Evolutionary conservation across 192 early-diverging fungal genomes (phyloP).

Genomic region (Chytriomyces sp.): DNA sequence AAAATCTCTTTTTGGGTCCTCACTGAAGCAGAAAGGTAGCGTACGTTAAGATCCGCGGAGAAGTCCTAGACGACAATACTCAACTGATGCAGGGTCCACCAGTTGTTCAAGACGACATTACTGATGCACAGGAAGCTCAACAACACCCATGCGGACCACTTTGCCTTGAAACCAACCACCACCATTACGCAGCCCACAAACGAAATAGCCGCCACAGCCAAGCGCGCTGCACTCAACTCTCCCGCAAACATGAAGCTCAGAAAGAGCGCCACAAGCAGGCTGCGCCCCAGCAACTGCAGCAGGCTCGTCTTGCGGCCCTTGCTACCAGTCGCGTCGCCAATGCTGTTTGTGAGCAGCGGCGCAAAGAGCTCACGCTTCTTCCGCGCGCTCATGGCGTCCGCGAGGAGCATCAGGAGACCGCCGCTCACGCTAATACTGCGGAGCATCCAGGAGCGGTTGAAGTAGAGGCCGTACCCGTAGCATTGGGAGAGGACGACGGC

Average conservation of each 20-base stretch:
- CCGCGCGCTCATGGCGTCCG: constrained; percentile 70
- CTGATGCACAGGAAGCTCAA: constrained; percentile 84
- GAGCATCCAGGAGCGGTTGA: constrained; percentile 85
- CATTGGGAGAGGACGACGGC: constrained; percentile 82
- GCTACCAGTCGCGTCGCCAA: constrained; percentile 62
- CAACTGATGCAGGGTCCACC: constrained; percentile 82
- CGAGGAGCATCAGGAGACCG: constrained; percentile 91
- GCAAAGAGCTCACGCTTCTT: constrained; percentile 77
- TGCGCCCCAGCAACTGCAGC: constrained; percentile 85
- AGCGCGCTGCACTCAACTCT: constrained; percentile 69
- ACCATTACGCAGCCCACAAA: constrained; percentile 90
- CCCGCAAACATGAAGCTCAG: constrained; percentile 87
- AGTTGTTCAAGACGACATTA: constrained; percentile 95
- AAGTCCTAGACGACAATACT: constrained; percentile 7
- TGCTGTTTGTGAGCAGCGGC: constrained; percentile 49
- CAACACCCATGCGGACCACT: constrained; percentile 91
- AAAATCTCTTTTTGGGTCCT: constrained; percentile 64
- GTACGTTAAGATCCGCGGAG: not conserved
- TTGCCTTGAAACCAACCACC: constrained; percentile 96
- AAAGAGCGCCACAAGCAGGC: constrained; percentile 90
- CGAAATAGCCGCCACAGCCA: constrained; percentile 70
- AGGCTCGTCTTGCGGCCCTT: constrained; percentile 85
- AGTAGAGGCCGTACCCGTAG: constrained; percentile 90
- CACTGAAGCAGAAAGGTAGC: constrained; percentile 13
- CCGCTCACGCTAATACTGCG: constrained; percentile 91